Evolutionary conservation across 345 rosid species (phyloP), one percentile per base, ranked within the genome.

Genomic region (Psidium guajava): DNA sequence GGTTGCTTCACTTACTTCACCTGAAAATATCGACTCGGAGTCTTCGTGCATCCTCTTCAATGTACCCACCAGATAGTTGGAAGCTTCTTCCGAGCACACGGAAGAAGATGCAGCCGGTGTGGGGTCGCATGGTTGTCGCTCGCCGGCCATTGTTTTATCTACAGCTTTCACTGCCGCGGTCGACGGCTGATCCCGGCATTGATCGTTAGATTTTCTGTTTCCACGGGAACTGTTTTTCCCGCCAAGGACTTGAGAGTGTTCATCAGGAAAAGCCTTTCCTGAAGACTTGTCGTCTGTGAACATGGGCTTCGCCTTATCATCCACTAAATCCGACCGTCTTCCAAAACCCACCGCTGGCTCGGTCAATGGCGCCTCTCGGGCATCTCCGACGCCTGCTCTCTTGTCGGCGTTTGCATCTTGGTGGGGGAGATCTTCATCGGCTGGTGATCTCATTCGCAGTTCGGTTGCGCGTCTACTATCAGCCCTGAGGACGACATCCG

Each of bases 191-290:
- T 42, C 86, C 57, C 16, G 59, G 85, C 54, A 73, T 57, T 77
- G 83, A 82, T 53, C 80, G 6, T 36, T 69, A 36, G 80, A 36
- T 69, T 69, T 58, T 85, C 74, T 28, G 8, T 22, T 47, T 25
- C 6, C 13, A 82, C 13, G 44, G 27, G 16, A 55, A 51, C 36
- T 52, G 69, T 73, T 57, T 28, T 56, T 59, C n/a, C 27, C 82
- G 77, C 88, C 86, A 84, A 86, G 87, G 49, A 93, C 92, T 94
- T 91, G 93, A 55, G 96, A 94, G 57, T 92, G 92, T 88, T 92
- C 93, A 84, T 94, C 96, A 24, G 94, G 95, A 59, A 92, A 64
- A 64, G 11, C 44, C 9, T 16, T 64, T 64, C 22, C 75, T 28
- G 75, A 16, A 64, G 75, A 15, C 75, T 2, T 8, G 6, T 32